phyloP scores from a whole-genome alignment of 768 basidiomycete species.

The Lactifluus hygrophoroides region DNA sequence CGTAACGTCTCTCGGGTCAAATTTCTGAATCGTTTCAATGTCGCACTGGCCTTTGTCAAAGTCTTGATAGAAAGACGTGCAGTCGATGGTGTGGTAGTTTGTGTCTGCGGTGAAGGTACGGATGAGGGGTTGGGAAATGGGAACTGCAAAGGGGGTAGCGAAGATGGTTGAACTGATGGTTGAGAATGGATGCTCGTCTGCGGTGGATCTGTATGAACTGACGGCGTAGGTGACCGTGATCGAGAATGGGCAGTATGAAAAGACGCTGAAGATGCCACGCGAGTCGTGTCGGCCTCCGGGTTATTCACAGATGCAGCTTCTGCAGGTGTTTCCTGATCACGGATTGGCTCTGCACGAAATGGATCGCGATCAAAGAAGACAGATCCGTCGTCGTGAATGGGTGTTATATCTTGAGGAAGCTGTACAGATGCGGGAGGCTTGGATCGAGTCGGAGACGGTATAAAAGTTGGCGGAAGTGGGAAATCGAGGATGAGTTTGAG shows the following conservation, averaged over 20 bases:
- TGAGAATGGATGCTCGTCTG: not conserved
- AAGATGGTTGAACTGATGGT: not conserved
- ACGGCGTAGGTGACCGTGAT: conserved; percentile 2
- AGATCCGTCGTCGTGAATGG: conserved; percentile 22
- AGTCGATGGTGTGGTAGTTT: conserved; percentile 11
- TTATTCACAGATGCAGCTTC: conserved; percentile 3
- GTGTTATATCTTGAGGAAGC: conserved; percentile 14
- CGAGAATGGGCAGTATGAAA: conserved; percentile 21
- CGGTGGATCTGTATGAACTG: not conserved
- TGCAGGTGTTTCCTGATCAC: conserved; percentile 2
- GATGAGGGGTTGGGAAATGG: conserved; percentile 7
- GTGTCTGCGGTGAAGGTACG: conserved; percentile 2
- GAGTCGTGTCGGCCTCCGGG: conserved; percentile 1
- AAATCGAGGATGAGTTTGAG: conserved; percentile 21
- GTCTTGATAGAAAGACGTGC: conserved; percentile 15
- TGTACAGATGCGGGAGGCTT: not conserved
- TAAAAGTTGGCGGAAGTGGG: conserved; percentile 18
- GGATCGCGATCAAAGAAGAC: conserved; percentile 27
- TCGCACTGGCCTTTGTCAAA: conserved; percentile 16
- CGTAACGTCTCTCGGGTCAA: conserved; percentile 17
- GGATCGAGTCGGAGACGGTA: conserved; percentile 17
- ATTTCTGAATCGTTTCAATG: conserved; percentile 17
- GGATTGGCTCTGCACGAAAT: conserved; percentile 20
- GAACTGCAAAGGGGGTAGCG: conserved; percentile 9
- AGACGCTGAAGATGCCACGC: conserved; percentile 17